Base-by-base conservation (phyloP, 2,329 filamentous ascomycete species). In the Sclerotinia sclerotiorum region DNA sequence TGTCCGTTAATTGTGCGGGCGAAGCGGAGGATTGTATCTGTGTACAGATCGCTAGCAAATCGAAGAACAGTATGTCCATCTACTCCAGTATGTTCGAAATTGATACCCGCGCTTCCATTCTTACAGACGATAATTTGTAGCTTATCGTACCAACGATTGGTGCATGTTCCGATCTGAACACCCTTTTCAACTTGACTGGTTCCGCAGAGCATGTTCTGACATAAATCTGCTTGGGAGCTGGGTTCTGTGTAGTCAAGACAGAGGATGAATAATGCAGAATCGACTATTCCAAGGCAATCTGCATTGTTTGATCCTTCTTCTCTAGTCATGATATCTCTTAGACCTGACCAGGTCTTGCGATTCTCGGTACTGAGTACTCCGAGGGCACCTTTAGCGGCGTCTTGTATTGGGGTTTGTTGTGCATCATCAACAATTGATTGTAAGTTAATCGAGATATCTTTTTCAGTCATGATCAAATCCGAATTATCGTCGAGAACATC, bases 61-160 rank as follows among this genome's bases (percentile, higher is more conserved):
- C 95, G 90, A 65, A 99, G 85, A 29, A 99, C 95, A 0, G 95
- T 99, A 78, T 99, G 95, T 1, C 95, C 95, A 76, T 99, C 95
- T 6, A 99, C 94, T 73, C 95, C 95, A 0, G 95, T 99, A 77
- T 99, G 95, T 79, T 99, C 95, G 76, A 99, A 98, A 81, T 99
- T 99, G 87, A 99, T 98, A 7, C 95, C 95, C 0, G 95, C 95
- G 77, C 93, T 97, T 68, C 95, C 95, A 80, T 98, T 99, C 82
- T 97, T 97, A 84, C 95, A 98, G 63, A 99, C 95, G 67, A 99
- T 98, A 71, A 99, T 97, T 78, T 99, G 95, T 60, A 99, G 84
- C 82, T 99, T 99, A 81, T 99, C 95, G 77, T 99, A 99, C 95
- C 95, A 99, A 70, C 95, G 86, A 79, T 99, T 99, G 19, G 94